Evolutionary conservation across 1,284 basidiomycete genomes (phyloP).

Genomic region (Clitocybe nebularis): DNA sequence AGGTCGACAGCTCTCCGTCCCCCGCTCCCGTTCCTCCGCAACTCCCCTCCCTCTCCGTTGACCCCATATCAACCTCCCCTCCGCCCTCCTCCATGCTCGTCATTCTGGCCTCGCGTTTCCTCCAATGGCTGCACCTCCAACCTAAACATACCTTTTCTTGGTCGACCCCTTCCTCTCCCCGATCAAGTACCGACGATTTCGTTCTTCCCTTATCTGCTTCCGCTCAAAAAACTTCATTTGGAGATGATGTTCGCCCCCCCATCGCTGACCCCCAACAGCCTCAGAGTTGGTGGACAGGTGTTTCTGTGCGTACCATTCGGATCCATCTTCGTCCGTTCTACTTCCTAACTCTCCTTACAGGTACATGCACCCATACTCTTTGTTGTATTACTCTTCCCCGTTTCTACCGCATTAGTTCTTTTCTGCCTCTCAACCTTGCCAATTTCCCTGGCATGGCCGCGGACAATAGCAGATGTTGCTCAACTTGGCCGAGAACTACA

Average conservation of each 20-base stretch:
- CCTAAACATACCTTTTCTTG: constrained; percentile 31
- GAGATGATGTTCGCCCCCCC: constrained; percentile 38
- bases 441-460: constrained; percentile 72
- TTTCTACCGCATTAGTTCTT: constrained; percentile 45
- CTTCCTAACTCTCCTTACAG: constrained; percentile 30
- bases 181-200: constrained; percentile 47
- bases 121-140: constrained; percentile 47
- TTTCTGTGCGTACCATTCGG: constrained; percentile 41
- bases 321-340: constrained; percentile 17
- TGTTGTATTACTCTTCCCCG: constrained; percentile 64
- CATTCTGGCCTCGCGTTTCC: constrained; percentile 44
- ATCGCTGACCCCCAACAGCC: constrained; percentile 24
- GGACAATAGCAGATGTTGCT: constrained; percentile 68
- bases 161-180: constrained; percentile 50
- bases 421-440: constrained; percentile 52
- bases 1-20: constrained; percentile 8
- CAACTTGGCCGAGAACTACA: constrained; percentile 71
- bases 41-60: constrained; percentile 13
- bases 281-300: constrained; percentile 37
- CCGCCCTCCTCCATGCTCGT: constrained; percentile 43
- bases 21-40: constrained; percentile 16
- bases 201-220: constrained; percentile 70
- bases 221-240: constrained; percentile 49
- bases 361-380: constrained; percentile 60
- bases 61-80: constrained; percentile 17